These are phyloP conservation scores for Ceratocystis harringtonii DNA, from an alignment of 2,329 filamentous ascomycete species.

Conservation along the genomic window DNA sequence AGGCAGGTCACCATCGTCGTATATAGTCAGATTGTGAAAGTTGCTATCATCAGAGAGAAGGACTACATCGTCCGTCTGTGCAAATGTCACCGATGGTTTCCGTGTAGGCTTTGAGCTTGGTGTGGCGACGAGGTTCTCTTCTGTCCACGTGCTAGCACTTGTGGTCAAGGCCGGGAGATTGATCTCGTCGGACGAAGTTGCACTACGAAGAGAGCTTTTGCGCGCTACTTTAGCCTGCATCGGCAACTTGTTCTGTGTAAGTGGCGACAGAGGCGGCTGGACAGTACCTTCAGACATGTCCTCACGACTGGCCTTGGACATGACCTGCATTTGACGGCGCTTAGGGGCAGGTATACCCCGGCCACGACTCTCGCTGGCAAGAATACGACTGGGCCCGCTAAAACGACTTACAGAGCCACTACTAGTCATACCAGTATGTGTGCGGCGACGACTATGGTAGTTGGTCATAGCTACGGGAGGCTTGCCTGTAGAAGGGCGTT, in stretches of 20 bases:
- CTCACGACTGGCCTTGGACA: conserved; percentile 15
- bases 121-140: conserved; percentile 1
- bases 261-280: background rate
- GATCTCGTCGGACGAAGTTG: background rate
- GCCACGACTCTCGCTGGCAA: background rate
- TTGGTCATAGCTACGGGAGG: conserved; percentile 9
- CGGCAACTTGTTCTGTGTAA: too few relatives aligned
- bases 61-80: conserved; percentile 14
- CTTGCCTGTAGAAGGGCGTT: background rate
- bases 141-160: conserved; percentile 11
- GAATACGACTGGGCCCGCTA: background rate
- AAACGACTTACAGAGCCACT: conserved; percentile 10
- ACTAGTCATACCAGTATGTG: conserved; percentile 11
- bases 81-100: conserved; percentile 16
- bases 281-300: conserved; percentile 11
- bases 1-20: conserved; percentile 7
- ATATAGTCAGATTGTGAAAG: conserved; percentile 12
- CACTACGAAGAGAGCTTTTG: background rate
- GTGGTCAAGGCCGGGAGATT: conserved; percentile 5
- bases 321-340: conserved; percentile 10
- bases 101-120: conserved; percentile 3
- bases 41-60: conserved; percentile 15
- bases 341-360: background rate
- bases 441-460: conserved; percentile 5
- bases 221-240: background rate